A percentile compares a stretch with the other conserved stretches of the same genome.
These are phyloP conservation scores for Solanum etuberosum DNA, from an alignment of 257 asterid genomes.

Conservation along the genomic window DNA sequence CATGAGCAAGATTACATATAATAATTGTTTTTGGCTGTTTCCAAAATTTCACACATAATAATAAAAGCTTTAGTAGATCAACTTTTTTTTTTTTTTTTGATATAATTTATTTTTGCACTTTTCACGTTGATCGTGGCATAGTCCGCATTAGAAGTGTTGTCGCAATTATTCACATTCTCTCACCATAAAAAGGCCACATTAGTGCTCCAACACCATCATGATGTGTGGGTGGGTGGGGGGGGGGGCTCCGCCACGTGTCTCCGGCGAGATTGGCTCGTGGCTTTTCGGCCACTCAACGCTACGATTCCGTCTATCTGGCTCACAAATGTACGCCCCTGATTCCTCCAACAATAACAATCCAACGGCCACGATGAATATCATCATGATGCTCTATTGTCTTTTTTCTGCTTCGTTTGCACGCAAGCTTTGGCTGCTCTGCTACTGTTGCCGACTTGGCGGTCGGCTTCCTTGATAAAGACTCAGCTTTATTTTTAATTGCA, in stretches of 20 bases:
- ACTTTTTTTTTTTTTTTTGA: too few relatives aligned
- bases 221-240: too few relatives aligned
- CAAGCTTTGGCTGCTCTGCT: slow-evolving; percentile 9
- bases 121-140: neutral
- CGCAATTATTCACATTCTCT: neutral
- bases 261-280: neutral
- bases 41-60: neutral
- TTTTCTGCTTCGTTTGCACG: slow-evolving; percentile 36
- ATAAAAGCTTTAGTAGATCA: too few relatives aligned
- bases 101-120: too few relatives aligned
- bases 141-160: neutral
- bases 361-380: slow-evolving; percentile 7
- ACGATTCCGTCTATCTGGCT: slow-evolving; percentile 21
- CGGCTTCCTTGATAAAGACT: neutral
- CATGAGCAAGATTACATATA: too few relatives aligned
- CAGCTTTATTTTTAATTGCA: neutral
- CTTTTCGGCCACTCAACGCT: slow-evolving; percentile 10
- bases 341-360: neutral
- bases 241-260: slow-evolving; percentile 14
- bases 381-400: slow-evolving; percentile 23
- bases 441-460: neutral
- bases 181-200: neutral
- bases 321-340: slow-evolving; percentile 28
- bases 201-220: slow-evolving; percentile 3
- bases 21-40: too few relatives aligned